These are phyloP conservation scores for Malassezia nana DNA, from an alignment of 1,284 basidiomycete genomes.

Conservation along the genomic window DNA sequence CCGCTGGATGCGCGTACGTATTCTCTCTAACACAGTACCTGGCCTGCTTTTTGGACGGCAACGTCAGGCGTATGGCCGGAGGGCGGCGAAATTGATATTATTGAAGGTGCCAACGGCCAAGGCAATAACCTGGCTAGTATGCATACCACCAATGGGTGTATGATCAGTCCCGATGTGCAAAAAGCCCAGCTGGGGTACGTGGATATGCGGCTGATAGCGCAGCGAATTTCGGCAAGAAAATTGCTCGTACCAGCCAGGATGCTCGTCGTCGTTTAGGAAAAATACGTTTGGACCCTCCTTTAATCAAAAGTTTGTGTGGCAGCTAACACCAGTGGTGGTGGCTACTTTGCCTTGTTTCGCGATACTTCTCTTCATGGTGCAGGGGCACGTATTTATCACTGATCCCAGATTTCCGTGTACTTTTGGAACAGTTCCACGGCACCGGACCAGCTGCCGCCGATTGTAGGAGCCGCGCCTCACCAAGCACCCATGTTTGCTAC, in stretches of 20 bases:
- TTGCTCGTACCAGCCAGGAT: conserved; percentile 34
- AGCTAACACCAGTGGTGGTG: conserved; percentile 17
- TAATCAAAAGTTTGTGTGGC: conserved; percentile 19
- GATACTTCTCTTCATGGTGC: conserved; percentile 25
- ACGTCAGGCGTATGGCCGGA: conserved; percentile 28
- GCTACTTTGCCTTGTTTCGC: conserved; percentile 31
- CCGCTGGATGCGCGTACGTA: conserved; percentile 25
- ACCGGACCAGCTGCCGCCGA: conserved; percentile 17
- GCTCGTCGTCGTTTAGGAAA: conserved; percentile 21
- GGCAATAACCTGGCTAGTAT: conserved; percentile 30
- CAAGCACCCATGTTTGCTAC: conserved; percentile 24
- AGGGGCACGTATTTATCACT: conserved; percentile 6
- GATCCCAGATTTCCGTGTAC: conserved; percentile 22
- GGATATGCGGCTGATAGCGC: not conserved
- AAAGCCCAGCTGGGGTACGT: conserved; percentile 18
- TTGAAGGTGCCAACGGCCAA: conserved; percentile 36
- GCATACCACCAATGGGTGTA: conserved; percentile 30
- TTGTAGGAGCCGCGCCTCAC: conserved; percentile 16
- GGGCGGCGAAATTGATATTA: conserved; percentile 40
- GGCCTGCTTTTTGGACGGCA: conserved; percentile 45
- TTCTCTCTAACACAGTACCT: conserved; percentile 15
- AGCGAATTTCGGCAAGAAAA: conserved; percentile 13
- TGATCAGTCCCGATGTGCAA: conserved; percentile 13
- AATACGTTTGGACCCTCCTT: conserved; percentile 25
- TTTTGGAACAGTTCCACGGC: conserved; percentile 26